Evolutionary conservation across 1,284 basidiomycete genomes (phyloP).

Genomic region (Melampsora allii-populina): DNA sequence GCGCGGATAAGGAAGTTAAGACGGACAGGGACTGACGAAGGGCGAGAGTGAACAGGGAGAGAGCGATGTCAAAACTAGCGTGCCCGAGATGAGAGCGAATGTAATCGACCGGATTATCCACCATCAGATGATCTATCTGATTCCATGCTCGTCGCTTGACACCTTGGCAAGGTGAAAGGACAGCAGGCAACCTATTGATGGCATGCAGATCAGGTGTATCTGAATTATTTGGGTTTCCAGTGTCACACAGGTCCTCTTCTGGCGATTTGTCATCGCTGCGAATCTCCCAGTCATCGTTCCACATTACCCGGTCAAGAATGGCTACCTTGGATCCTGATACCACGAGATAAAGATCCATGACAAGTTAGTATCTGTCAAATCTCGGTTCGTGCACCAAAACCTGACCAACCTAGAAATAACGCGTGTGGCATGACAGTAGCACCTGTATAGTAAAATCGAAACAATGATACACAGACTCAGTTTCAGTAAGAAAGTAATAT

Average conservation of each 20-base stretch:
- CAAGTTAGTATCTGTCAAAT: no score
- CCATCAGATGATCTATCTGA: neutral
- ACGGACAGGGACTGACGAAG: conserved; percentile 20
- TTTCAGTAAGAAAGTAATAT: neutral
- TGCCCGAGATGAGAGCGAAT: conserved; percentile 47
- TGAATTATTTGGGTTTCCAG: neutral
- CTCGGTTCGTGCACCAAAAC: no score
- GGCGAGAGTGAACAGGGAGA: conserved; percentile 51
- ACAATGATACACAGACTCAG: conserved; percentile 53
- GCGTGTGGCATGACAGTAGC: conserved; percentile 85
- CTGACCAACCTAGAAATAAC: conserved; percentile 62
- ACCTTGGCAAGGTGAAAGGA: no score
- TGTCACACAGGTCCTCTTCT: neutral
- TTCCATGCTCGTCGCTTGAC: no score
- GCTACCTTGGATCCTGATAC: conserved; percentile 34
- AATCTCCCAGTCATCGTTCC: neutral
- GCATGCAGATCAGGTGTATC: no score
- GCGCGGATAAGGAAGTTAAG: neutral
- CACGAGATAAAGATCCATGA: no score
- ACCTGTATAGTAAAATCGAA: conserved; percentile 58
- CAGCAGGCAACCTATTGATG: no score
- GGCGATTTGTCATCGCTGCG: neutral
- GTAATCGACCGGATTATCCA: neutral
- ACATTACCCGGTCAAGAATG: conserved; percentile 11
- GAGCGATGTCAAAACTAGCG: conserved; percentile 52